A percentile compares a stretch with the other conserved stretches of the same genome.
These are phyloP conservation scores for Boletus huronensis DNA, from an alignment of 768 basidiomycete species.

Conservation along the genomic window DNA sequence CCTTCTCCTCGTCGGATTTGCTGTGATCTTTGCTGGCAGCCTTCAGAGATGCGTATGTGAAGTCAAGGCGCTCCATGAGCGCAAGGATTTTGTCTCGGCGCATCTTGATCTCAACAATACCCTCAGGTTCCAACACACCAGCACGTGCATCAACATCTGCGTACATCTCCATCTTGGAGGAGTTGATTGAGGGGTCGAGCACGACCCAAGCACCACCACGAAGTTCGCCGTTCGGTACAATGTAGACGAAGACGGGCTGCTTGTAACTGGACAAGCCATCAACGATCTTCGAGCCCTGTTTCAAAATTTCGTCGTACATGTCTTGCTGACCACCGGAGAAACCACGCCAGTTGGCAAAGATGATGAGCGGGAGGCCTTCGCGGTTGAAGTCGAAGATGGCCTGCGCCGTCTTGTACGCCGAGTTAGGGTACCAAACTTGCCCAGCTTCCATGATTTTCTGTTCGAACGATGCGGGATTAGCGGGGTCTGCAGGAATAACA, in stretches of 20 bases:
- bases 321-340: conserved; percentile 99
- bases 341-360: conserved; percentile 99
- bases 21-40: conserved; percentile 71
- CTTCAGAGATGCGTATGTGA: conserved; percentile 77
- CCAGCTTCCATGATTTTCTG: conserved; percentile 99
- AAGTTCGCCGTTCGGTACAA: conserved; percentile 96
- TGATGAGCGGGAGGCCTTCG: conserved; percentile 93
- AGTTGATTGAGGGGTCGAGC: conserved; percentile 95
- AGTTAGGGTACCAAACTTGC: conserved; percentile 99
- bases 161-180: conserved; percentile 99
- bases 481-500: conserved; percentile 94
- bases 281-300: conserved; percentile 98
- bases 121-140: conserved; percentile 95
- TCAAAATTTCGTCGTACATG: conserved; percentile 97
- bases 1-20: conserved; percentile 71
- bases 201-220: conserved; percentile 99
- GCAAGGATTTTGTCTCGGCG: conserved; percentile 87
- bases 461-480: conserved; percentile 94
- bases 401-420: conserved; percentile 98
- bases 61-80: conserved; percentile 92
- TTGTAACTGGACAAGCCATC: conserved; percentile 97
- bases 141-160: conserved; percentile 94
- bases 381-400: conserved; percentile 99
- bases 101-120: conserved; percentile 97
- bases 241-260: conserved; percentile 97